These are phyloP conservation scores for Acorus calamus DNA, from an alignment of 106 monocot genomes.

Conservation along the genomic window DNA sequence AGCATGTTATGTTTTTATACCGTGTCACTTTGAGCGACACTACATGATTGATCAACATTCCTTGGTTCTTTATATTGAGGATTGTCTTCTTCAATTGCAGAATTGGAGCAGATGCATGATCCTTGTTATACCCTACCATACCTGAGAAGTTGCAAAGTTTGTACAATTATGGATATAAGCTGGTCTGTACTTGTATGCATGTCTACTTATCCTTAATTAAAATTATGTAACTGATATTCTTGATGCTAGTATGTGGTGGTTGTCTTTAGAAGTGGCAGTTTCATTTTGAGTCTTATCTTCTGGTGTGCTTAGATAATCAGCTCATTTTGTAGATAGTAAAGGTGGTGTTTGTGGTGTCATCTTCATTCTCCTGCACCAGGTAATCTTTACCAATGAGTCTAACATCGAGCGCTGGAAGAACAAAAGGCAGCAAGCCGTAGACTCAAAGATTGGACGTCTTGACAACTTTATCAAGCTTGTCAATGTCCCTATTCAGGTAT, in stretches of 20 bases:
- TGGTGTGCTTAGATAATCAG: neutral
- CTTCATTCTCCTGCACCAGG: conserved; percentile 28
- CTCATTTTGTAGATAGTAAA: neutral
- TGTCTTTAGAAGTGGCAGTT: neutral
- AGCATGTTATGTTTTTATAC: too few relatives aligned
- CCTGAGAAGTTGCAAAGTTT: conserved; percentile 66
- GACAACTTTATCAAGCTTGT: conserved; percentile 73
- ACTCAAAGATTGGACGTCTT: conserved; percentile 88
- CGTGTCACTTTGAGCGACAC: too few relatives aligned
- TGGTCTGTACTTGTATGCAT: conserved; percentile 35
- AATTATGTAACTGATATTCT: neutral
- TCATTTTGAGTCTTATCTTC: neutral
- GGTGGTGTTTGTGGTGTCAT: neutral
- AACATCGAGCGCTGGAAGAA: conserved; percentile 98
- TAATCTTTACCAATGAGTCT: conserved; percentile 93
- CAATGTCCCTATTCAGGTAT: conserved; percentile 84
- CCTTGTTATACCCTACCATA: conserved; percentile 66
- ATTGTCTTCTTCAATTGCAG: conserved; percentile 23
- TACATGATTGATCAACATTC: too few relatives aligned
- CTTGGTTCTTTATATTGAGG: too few relatives aligned
- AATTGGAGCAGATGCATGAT: conserved; percentile 81
- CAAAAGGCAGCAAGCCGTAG: conserved; percentile 80
- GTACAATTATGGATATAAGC: conserved; percentile 62
- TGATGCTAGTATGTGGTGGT: neutral
- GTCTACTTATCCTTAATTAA: neutral